Conservation (phyloP, 2,329 filamentous ascomycete species). For the Scedosporium apiospermum region DNA sequence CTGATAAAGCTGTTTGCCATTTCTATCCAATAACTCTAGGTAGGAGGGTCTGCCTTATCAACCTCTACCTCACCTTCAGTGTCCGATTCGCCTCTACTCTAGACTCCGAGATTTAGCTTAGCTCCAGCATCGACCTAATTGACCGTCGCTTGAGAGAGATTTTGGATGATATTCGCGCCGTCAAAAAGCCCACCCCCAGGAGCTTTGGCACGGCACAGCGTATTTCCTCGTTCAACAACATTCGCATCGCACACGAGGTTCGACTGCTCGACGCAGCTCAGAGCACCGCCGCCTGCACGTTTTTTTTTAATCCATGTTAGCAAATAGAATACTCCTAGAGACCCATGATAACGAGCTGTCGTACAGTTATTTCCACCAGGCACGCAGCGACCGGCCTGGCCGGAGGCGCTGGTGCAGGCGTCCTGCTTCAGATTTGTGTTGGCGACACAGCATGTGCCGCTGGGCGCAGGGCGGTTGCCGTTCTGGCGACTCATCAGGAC, state of each 20-base stretch:
- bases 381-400: slow-evolving; percentile 22
- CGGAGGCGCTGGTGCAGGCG: slow-evolving; percentile 20
- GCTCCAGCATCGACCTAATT: slow-evolving; percentile 12
- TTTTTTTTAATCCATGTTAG: too few species aligned
- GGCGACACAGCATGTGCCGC: slow-evolving; percentile 24
- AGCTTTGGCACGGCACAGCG: slow-evolving; percentile 16
- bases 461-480: slow-evolving; percentile 22
- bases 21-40: too few species aligned
- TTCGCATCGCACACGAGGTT: slow-evolving; percentile 18
- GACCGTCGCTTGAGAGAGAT: slow-evolving; percentile 14
- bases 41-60: too few species aligned
- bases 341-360: slow-evolving; percentile 5
- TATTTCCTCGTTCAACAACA: slow-evolving; percentile 17
- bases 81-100: too few species aligned
- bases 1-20: too few species aligned
- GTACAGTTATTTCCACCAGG: slow-evolving; percentile 25
- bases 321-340: not conserved
- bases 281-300: slow-evolving; percentile 13
- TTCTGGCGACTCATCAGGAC: slow-evolving; percentile 20
- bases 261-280: slow-evolving; percentile 19
- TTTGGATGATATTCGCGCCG: slow-evolving; percentile 15
- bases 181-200: slow-evolving; percentile 16
- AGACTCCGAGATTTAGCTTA: too few species aligned
- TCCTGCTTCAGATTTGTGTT: slow-evolving; percentile 26
- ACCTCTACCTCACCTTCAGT: too few species aligned